phyloP scores from a whole-genome alignment of 169 alveolate species.

The Plasmodium berghei region DNA sequence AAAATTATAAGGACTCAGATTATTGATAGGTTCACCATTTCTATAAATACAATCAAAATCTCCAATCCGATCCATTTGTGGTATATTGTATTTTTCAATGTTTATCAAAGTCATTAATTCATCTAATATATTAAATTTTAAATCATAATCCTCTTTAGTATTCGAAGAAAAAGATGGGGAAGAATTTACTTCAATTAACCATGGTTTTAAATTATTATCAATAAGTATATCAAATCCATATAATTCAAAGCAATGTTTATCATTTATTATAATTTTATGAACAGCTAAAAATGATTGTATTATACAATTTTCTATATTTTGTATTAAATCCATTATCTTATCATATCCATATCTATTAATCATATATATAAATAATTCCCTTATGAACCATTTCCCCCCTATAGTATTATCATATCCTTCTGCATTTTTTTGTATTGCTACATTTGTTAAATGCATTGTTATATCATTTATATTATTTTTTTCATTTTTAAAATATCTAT shows the following conservation, averaged over 20 bases:
- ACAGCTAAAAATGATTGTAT: slow-evolving; percentile 91
- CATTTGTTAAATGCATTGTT: slow-evolving; percentile 92
- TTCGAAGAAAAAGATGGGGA: slow-evolving; percentile 93
- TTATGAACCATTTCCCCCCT: slow-evolving; percentile 93
- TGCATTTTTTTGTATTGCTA: slow-evolving; percentile 90
- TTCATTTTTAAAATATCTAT: slow-evolving; percentile 84
- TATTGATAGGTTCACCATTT: slow-evolving; percentile 13
- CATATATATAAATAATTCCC: slow-evolving; percentile 83
- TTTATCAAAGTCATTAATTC: slow-evolving; percentile 92
- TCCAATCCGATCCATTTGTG: slow-evolving; percentile 35
- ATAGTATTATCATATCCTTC: slow-evolving; percentile 90
- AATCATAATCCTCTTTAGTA: slow-evolving; percentile 91
- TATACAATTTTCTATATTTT: slow-evolving; percentile 93
- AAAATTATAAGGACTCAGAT: slow-evolving; percentile 14
- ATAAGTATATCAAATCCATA: slow-evolving; percentile 96
- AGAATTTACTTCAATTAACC: slow-evolving; percentile 97
- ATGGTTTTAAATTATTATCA: slow-evolving; percentile 94
- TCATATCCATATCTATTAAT: slow-evolving; percentile 54
- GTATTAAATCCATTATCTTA: slow-evolving; percentile 76
- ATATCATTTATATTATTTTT: slow-evolving; percentile 73
- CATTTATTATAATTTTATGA: slow-evolving; percentile 89
- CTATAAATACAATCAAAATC: slow-evolving; percentile 72
- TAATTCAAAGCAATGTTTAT: slow-evolving; percentile 91
- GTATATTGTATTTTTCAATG: slow-evolving; percentile 87
- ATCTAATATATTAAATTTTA: slow-evolving; percentile 91